A percentile compares a stretch with the other conserved stretches of the same genome.
phyloP scores from a whole-genome alignment of 108 stramenopile species.

The Licmophora abbreviata region DNA sequence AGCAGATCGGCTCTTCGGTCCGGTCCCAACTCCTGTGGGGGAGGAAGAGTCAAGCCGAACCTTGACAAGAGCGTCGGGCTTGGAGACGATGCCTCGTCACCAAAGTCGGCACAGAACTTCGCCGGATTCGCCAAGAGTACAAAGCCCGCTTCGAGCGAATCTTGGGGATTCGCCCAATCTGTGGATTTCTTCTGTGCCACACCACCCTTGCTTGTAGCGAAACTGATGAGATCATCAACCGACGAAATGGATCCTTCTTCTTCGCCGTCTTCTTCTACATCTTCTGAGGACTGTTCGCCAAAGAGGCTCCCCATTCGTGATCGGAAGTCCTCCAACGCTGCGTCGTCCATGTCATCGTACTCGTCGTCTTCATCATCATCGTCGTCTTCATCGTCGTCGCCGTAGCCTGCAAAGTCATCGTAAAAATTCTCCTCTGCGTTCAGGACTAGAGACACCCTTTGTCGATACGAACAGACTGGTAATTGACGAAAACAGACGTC shows the following conservation, averaged over 20 bases:
- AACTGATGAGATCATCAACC: conserved; percentile 52
- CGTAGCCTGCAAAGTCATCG: conserved; percentile 49
- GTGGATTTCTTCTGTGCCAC: conserved; percentile 13
- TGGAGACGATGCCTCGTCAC: conserved; percentile 4
- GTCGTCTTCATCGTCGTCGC: conserved; percentile 13
- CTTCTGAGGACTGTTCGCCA: conserved; percentile 19
- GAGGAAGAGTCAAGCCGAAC: conserved; percentile 71
- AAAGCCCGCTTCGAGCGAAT: conserved; percentile 39
- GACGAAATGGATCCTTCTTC: conserved; percentile 28
- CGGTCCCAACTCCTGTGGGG: conserved; percentile 66
- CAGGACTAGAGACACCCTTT: too few relatives aligned
- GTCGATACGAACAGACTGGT: too few relatives aligned
- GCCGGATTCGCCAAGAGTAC: conserved; percentile 71
- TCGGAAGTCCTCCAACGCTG: conserved; percentile 44
- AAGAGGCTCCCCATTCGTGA: conserved; percentile 39
- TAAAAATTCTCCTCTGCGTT: too few relatives aligned
- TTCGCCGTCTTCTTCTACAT: conserved; percentile 19
- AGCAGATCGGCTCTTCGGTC: conserved; percentile 76
- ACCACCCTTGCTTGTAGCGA: conserved; percentile 41
- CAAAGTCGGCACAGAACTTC: conserved; percentile 19
- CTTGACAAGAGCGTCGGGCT: conserved; percentile 52
- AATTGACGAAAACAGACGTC: too few relatives aligned
- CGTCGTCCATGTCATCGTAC: conserved; percentile 47
- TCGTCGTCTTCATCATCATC: conserved; percentile 33
- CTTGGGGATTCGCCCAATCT: conserved; percentile 52